Evolutionary conservation across 805 yeast genomes (phyloP).

Genomic region (Starmera pachycereana): DNA sequence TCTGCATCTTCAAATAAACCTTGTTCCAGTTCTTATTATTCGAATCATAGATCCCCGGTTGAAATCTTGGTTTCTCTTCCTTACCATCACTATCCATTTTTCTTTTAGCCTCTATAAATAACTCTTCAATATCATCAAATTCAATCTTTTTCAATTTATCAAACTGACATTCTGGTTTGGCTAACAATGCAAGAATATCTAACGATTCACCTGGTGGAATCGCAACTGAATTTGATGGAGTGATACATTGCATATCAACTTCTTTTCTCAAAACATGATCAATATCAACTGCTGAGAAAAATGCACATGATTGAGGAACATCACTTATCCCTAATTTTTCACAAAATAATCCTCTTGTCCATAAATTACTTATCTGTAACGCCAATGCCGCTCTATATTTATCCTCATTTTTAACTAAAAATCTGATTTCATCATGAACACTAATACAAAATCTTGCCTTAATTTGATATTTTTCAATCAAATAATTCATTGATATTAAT

Average conservation of each 20-base stretch:
- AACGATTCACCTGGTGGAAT: constrained; percentile 75
- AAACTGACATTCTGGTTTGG: constrained; percentile 21
- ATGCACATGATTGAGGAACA: constrained; percentile 91
- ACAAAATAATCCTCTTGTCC: constrained; percentile 96
- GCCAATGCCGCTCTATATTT: constrained; percentile 70
- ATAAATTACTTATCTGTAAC: constrained; percentile 78
- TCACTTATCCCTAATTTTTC: constrained; percentile 85
- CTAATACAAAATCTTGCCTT: constrained; percentile 76
- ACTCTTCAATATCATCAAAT: too few relatives aligned
- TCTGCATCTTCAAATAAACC: too few relatives aligned
- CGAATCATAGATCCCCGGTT: too few relatives aligned
- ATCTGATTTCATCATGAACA: constrained; percentile 93
- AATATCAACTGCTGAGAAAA: constrained; percentile 87
- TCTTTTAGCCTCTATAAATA: too few relatives aligned
- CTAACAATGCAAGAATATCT: constrained; percentile 45
- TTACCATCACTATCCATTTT: too few relatives aligned
- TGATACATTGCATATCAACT: constrained; percentile 82
- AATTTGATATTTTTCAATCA: constrained; percentile 50
- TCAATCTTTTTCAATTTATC: constrained; percentile 10
- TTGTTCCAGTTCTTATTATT: too few relatives aligned
- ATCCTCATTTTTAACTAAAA: constrained; percentile 63
- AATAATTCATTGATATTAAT: constrained; percentile 79
- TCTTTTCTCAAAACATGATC: constrained; percentile 86
- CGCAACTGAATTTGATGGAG: constrained; percentile 71
- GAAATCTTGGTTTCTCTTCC: too few relatives aligned